Conservation (phyloP, 129 eudicot genomes). For the Chrysanthemum lavandulifolium region DNA sequence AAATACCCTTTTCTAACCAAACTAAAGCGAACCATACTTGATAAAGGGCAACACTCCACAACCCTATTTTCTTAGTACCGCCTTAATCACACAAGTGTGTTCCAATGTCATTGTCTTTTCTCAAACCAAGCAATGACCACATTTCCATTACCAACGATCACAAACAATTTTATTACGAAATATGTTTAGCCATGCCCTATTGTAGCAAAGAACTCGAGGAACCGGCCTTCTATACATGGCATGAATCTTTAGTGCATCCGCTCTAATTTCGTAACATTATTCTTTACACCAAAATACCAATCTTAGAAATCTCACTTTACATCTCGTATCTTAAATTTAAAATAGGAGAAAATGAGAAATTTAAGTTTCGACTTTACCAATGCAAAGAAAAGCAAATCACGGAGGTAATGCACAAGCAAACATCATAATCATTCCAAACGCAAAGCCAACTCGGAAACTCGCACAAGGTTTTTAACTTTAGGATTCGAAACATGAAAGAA, state of each 20-base stretch:
- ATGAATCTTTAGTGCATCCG: conserved; percentile 93
- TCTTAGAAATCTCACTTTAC: conserved; percentile 9
- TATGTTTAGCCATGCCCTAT: conserved; percentile 93
- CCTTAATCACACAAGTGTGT: too few species aligned
- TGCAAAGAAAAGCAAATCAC: conserved; percentile 76
- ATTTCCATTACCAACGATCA: too few species aligned
- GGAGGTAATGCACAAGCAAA: conserved; percentile 98
- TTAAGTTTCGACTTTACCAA: conserved; percentile 39
- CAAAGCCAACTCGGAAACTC: conserved; percentile 85
- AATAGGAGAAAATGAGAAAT: not conserved
- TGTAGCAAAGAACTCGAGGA: conserved; percentile 79
- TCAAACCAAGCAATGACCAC: too few species aligned
- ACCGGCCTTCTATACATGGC: conserved; percentile 78
- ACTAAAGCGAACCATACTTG: too few species aligned
- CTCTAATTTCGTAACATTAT: conserved; percentile 84
- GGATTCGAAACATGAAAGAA: not conserved
- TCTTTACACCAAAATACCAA: conserved; percentile 43
- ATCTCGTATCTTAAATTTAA: not conserved
- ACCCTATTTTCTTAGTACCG: too few species aligned
- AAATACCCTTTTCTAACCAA: too few species aligned
- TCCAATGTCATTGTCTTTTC: too few species aligned
- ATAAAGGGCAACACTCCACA: too few species aligned
- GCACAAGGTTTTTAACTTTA: conserved; percentile 24
- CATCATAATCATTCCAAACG: conserved; percentile 98
- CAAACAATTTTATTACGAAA: conserved; percentile 44